Base-by-base conservation (phyloP, 2,329 filamentous ascomycete genomes). In the Nakataea oryzae region DNA sequence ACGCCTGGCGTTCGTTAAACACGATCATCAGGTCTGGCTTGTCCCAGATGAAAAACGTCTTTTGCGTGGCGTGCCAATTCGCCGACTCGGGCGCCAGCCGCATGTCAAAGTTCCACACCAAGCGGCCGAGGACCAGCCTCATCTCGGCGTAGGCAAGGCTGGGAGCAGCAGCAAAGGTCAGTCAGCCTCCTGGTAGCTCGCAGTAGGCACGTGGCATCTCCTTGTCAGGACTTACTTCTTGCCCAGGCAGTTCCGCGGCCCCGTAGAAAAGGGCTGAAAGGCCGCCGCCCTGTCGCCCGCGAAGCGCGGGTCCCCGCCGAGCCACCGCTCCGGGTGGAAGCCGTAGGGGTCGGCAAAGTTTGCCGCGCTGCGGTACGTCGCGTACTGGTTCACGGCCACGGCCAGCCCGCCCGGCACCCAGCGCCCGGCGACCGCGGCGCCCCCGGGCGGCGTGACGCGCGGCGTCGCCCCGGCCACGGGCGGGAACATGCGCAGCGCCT, bases 241-340 rank as follows among this genome's bases (percentile, higher is more conserved):
- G 3, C 80, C 80, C 30, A 83, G 72, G 63, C 80, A 83, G 56
- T 80, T 79, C 2, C 80, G 70, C 4, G 80, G 75, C 0, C 80
- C 79, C 2, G 77, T 60, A 2, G 75, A 75, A 62, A 83, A 82
- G 1, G 80, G 77, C 68, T 81, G 76, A 60, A 79, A 72, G 2
- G 73, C 74, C 0, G 75, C 74, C 57, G 71, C 71, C 54, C 72
- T 74, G 65, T 83, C 80, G 21, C 65, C 61, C 0, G 65, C 67
- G 65, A 76, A 82, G 55, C 72, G 71, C 57, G 71, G 74, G 63
- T 83, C 79, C 21, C 66, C 66, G 32, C 62, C 62, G 2, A 78
- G 66, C 74, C 75, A 78, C 0, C 75, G 69, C 62, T 76, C 73
- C 0, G 74, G 75, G 1, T 66, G 64, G 61, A 75, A 76, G 1